Conservation (phyloP, 768 basidiomycete genomes). For the Boletus rufocinnamomeus region DNA sequence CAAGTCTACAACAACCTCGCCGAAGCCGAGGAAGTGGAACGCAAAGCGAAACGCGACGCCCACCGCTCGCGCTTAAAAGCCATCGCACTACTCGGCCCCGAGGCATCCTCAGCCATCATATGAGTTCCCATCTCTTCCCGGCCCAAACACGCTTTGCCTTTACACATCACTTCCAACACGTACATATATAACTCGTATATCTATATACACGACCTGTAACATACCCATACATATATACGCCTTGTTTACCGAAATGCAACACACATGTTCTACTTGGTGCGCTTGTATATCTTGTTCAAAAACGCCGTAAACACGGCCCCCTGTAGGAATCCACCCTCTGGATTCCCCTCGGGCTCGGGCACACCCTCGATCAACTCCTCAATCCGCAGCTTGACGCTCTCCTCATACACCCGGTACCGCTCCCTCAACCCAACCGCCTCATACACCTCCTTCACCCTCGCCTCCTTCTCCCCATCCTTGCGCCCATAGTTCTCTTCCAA, state of each 20-base stretch:
- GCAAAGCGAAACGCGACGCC: constrained; percentile 15
- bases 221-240: not conserved
- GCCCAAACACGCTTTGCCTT: too few relatives aligned
- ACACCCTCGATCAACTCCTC: constrained; percentile 70
- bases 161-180: not conserved
- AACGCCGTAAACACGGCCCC: constrained; percentile 81
- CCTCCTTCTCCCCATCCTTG: constrained; percentile 50
- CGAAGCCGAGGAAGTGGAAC: constrained; percentile 9
- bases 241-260: not conserved
- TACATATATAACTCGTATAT: not conserved
- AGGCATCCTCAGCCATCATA: not conserved
- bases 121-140: too few relatives aligned
- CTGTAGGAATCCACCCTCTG: constrained; percentile 49
- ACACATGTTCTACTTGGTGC: constrained; percentile 46
- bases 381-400: constrained; percentile 64
- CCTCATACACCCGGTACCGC: constrained; percentile 80
- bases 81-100: constrained; percentile 7
- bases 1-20: not conserved
- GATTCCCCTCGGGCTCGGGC: constrained; percentile 52
- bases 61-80: constrained; percentile 11
- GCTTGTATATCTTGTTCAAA: constrained; percentile 81
- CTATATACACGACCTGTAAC: not conserved
- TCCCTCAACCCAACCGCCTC: constrained; percentile 63
- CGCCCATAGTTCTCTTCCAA: constrained; percentile 70
- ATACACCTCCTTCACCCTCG: constrained; percentile 70